These are phyloP conservation scores for Didymosphaeria variabile DNA, from an alignment of 2,329 filamentous ascomycete species.

Conservation along the genomic window DNA sequence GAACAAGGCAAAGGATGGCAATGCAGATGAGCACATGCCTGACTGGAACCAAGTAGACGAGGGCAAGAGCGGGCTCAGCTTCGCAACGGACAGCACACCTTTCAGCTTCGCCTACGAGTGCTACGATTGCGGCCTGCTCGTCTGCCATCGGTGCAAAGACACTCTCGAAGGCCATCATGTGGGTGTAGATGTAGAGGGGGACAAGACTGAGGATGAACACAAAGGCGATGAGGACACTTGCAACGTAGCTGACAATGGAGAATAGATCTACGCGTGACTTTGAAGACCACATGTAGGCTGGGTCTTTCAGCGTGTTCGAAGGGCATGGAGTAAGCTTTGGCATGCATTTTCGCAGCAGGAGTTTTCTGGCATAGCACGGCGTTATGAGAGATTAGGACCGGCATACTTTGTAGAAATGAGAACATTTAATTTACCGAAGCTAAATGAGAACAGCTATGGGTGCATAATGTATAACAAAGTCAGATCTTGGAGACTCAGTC, in stretches of 20 bases:
- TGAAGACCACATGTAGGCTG: too few relatives aligned
- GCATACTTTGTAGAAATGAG: background rate
- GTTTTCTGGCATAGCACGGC: background rate
- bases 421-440: too few relatives aligned
- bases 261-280: too few relatives aligned
- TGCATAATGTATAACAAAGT: too few relatives aligned
- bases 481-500: too few relatives aligned
- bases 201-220: slow-evolving; percentile 2
- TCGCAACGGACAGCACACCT: slow-evolving; percentile 3
- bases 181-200: background rate
- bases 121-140: slow-evolving; percentile 28
- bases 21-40: slow-evolving; percentile 4
- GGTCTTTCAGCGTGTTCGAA: background rate
- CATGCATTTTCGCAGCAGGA: background rate
- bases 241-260: background rate
- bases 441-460: too few relatives aligned
- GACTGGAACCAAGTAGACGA: background rate
- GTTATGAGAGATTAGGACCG: background rate
- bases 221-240: background rate
- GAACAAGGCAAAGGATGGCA: slow-evolving; percentile 13
- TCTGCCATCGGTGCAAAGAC: slow-evolving; percentile 36
- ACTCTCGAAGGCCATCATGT: background rate
- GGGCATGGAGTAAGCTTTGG: background rate
- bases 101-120: slow-evolving; percentile 42
- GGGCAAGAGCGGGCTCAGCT: background rate